Evolutionary conservation across 2,329 filamentous ascomycete genomes (phyloP).

Genomic region (Berkeleyomyces rouxiae): DNA sequence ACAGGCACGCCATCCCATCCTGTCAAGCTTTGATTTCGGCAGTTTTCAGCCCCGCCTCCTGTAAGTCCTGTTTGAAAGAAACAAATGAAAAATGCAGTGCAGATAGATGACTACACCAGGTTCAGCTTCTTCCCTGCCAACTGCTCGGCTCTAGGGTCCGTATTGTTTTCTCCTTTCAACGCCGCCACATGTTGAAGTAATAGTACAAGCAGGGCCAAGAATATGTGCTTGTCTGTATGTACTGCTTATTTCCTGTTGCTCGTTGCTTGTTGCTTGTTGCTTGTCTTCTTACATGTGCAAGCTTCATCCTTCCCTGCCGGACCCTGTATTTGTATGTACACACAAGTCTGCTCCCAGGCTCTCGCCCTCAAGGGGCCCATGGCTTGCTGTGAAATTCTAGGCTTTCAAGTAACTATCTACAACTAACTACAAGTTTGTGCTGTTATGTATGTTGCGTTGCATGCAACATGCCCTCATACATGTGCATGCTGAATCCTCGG

Average conservation of each 20-base stretch:
- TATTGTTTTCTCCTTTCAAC: neutral
- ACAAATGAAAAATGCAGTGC: too few species aligned
- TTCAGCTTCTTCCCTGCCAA: neutral
- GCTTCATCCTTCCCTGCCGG: neutral
- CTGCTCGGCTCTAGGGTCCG: neutral
- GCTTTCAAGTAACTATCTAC: neutral
- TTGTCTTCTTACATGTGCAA: neutral
- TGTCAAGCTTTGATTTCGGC: neutral
- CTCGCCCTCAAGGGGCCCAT: neutral
- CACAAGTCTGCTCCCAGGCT: neutral
- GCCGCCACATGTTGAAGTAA: neutral
- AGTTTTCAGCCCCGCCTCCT: too few species aligned
- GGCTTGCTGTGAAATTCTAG: neutral
- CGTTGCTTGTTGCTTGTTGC: neutral
- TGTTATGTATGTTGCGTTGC: neutral
- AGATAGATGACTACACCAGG: too few species aligned
- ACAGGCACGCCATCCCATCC: neutral
- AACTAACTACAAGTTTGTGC: neutral
- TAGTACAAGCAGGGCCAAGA: too few species aligned
- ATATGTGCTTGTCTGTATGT: too few species aligned
- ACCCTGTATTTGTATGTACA: neutral
- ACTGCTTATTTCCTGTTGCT: too few species aligned
- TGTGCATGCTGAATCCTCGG: neutral
- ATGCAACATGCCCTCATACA: neutral
- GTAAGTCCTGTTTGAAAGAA: too few species aligned